These are phyloP conservation scores for Nothophytophthora sp. DNA, from an alignment of 352 stramenopile species.

Conservation along the genomic window DNA sequence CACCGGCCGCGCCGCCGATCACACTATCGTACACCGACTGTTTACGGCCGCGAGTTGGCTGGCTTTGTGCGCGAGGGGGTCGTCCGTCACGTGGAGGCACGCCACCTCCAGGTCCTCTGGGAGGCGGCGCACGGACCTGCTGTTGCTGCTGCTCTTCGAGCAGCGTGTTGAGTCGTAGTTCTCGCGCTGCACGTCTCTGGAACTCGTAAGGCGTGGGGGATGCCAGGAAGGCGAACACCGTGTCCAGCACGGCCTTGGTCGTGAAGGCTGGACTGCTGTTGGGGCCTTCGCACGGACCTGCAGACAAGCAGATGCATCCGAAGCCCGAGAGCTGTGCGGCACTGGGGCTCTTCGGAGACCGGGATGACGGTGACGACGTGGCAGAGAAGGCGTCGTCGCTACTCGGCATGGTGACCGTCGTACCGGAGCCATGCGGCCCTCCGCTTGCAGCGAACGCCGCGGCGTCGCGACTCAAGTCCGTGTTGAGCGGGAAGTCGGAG, in stretches of 20 bases:
- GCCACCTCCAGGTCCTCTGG: neutral
- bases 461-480: conserved; percentile 45
- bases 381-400: conserved; percentile 20
- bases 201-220: conserved; percentile 81
- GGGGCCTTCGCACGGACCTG: conserved; percentile 51
- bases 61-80: conserved; percentile 12
- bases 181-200: conserved; percentile 51
- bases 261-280: conserved; percentile 70
- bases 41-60: conserved; percentile 13
- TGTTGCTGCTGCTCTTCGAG: conserved; percentile 33
- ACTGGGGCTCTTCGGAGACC: conserved; percentile 33
- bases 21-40: conserved; percentile 23
- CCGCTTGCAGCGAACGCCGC: conserved; percentile 16
- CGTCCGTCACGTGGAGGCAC: conserved; percentile 4
- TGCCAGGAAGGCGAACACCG: conserved; percentile 83
- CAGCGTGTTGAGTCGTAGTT: conserved; percentile 52
- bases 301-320: conserved; percentile 80
- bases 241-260: conserved; percentile 67
- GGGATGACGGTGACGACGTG: conserved; percentile 22
- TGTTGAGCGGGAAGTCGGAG: conserved; percentile 62
- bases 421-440: conserved; percentile 10
- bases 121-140: conserved; percentile 1
- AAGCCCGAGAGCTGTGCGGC: conserved; percentile 43
- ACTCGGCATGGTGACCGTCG: conserved; percentile 14
- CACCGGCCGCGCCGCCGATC: conserved; percentile 17